Percentiles rank a stretch among this genome's conserved stretches.
phyloP scores from a whole-genome alignment of 495 filamentous ascomycete genomes.

The Neurospora sublineolata region DNA sequence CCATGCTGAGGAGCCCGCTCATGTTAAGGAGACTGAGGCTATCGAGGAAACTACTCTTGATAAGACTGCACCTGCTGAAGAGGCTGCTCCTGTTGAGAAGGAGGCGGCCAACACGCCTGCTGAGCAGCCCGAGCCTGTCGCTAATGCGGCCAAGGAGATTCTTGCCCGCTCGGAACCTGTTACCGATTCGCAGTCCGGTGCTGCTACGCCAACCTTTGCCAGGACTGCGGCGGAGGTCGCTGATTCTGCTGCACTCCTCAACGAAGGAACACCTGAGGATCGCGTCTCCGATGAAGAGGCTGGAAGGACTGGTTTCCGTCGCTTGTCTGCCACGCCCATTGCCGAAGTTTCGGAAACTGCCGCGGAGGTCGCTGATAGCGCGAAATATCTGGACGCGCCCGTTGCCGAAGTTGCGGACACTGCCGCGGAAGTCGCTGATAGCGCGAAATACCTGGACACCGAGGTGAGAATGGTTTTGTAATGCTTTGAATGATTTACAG shows the following conservation, averaged over 20 bases:
- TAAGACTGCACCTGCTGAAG: not conserved
- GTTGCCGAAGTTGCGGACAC: constrained; percentile 29
- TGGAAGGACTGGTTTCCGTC: constrained; percentile 18
- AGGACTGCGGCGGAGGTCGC: constrained; percentile 29
- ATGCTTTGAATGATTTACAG: not conserved
- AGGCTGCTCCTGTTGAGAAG: not conserved
- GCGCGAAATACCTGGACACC: constrained; percentile 23
- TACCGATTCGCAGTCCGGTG: constrained; percentile 8
- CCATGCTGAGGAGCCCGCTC: not conserved
- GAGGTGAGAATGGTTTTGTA: not conserved
- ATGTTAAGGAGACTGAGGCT: not conserved
- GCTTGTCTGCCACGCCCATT: constrained; percentile 23
- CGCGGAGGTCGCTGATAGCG: constrained; percentile 16
- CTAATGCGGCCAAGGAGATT: constrained; percentile 1
- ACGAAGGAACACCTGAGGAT: constrained; percentile 20
- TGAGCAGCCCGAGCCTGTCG: not conserved
- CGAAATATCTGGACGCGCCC: constrained; percentile 4
- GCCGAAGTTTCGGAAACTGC: constrained; percentile 25
- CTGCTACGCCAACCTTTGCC: constrained; percentile 13
- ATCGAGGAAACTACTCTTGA: not conserved
- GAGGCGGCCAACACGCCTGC: not conserved
- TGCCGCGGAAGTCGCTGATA: constrained; percentile 39
- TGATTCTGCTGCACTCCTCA: constrained; percentile 29
- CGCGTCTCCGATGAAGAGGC: constrained; percentile 18
- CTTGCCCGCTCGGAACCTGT: not conserved